phyloP scores from a whole-genome alignment of 495 filamentous ascomycete species.

The Pyronema omphalodes region DNA sequence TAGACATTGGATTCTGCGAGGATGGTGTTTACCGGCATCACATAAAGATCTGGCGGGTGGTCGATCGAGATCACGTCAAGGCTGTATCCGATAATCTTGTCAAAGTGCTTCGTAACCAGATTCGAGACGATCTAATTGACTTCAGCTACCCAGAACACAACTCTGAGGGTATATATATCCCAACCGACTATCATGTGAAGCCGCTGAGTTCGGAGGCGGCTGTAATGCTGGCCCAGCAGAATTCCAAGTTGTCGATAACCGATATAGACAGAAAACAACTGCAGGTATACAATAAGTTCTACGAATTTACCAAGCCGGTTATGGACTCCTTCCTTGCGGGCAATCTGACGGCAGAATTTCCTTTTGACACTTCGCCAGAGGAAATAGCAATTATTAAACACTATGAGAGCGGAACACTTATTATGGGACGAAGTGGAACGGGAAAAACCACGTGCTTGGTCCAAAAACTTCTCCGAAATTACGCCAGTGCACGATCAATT shows the following conservation, averaged over 20 bases:
- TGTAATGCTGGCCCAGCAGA: neutral
- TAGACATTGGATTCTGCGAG: slow-evolving; percentile 24
- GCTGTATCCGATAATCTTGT: neutral
- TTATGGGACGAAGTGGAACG: slow-evolving; percentile 31
- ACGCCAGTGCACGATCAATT: slow-evolving; percentile 8
- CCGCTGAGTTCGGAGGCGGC: neutral
- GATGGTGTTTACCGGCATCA: neutral
- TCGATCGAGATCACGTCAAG: neutral
- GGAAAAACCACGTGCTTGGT: slow-evolving; percentile 31
- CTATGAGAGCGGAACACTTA: slow-evolving; percentile 24
- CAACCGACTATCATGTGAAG: neutral
- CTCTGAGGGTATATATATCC: slow-evolving; percentile 3
- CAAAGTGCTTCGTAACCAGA: neutral
- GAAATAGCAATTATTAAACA: slow-evolving; percentile 27
- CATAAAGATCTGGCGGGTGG: neutral
- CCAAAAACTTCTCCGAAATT: slow-evolving; percentile 27
- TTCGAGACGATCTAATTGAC: neutral
- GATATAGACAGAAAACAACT: slow-evolving; percentile 1
- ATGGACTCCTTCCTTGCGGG: slow-evolving; percentile 13
- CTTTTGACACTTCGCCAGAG: slow-evolving; percentile 27
- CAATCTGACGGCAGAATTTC: slow-evolving; percentile 22
- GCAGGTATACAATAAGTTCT: slow-evolving; percentile 22
- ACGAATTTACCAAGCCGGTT: slow-evolving; percentile 26
- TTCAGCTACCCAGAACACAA: neutral
- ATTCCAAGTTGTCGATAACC: slow-evolving; percentile 1